A percentile compares a stretch with the other conserved stretches of the same genome.
Evolutionary conservation across 1,284 basidiomycete genomes (phyloP).

Genomic region (Salmacisia buchloeana): DNA sequence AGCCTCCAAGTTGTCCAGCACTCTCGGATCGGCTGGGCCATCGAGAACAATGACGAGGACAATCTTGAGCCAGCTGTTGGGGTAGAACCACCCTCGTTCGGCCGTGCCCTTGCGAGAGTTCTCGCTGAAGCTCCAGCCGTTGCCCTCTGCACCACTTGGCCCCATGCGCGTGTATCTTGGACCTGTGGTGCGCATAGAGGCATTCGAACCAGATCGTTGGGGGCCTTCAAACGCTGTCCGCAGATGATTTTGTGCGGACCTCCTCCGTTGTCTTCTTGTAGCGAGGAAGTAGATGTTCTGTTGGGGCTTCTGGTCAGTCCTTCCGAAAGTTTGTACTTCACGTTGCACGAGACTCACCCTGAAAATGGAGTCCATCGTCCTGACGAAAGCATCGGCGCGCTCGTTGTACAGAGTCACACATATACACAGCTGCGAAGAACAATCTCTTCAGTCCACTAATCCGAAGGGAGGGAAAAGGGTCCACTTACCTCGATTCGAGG

Average conservation of each 20-base stretch:
- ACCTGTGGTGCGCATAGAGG: neutral
- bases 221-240: neutral
- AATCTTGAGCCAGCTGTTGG: constrained; percentile 10
- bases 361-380: constrained; percentile 9
- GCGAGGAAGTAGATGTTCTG: constrained; percentile 3
- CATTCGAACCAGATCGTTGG: neutral
- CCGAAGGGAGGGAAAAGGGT: neutral
- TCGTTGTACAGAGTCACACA: constrained; percentile 13
- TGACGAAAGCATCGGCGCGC: constrained; percentile 8
- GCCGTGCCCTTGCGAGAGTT: constrained; percentile 2
- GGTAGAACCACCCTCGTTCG: constrained; percentile 9
- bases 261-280: constrained; percentile 2
- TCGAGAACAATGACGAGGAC: constrained; percentile 11
- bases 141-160: neutral
- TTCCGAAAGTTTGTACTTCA: neutral
- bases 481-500: constrained; percentile 11
- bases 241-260: neutral
- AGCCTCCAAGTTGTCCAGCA: constrained; percentile 12
- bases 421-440: constrained; percentile 7
- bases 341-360: neutral
- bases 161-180: neutral
- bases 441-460: neutral
- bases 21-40: constrained; percentile 12
- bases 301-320: neutral
- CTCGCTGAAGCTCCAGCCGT: neutral